Conservation (phyloP, 78 protist species). For the Speleostelium caveatum region DNA sequence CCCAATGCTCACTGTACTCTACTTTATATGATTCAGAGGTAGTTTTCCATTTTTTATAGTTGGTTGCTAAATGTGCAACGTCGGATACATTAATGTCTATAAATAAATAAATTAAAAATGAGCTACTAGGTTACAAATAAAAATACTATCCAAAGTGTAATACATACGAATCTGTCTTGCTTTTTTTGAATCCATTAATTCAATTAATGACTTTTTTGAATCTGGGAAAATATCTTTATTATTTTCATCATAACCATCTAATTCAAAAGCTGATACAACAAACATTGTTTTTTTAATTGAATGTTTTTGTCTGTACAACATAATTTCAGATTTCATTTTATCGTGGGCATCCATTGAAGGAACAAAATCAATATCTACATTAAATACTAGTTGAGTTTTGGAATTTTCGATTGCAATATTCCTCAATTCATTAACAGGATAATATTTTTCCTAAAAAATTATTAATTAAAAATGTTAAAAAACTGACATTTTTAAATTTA, state of each 20-base stretch:
- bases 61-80: neutral
- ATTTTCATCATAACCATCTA: neutral
- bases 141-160: too few species aligned
- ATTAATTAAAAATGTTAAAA: too few species aligned
- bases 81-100: too few species aligned
- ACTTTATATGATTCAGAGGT: neutral
- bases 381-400: slow-evolving; percentile 22
- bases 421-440: slow-evolving; percentile 55
- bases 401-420: slow-evolving; percentile 23
- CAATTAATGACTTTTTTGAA: neutral
- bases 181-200: too few species aligned
- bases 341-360: slow-evolving; percentile 3
- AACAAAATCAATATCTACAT: slow-evolving; percentile 53
- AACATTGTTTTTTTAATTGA: neutral
- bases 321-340: neutral
- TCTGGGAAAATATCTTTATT: neutral
- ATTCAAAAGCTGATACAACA: neutral
- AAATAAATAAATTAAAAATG: too few species aligned
- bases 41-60: neutral
- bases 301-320: too few species aligned
- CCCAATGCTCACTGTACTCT: neutral
- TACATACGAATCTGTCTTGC: neutral
- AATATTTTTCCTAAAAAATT: slow-evolving; percentile 22
- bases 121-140: too few species aligned
- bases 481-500: too few species aligned